Evolutionary conservation across 345 rosid species (phyloP), one percentile per base, ranked within the genome.

Genomic region (Salix suchowensis): DNA sequence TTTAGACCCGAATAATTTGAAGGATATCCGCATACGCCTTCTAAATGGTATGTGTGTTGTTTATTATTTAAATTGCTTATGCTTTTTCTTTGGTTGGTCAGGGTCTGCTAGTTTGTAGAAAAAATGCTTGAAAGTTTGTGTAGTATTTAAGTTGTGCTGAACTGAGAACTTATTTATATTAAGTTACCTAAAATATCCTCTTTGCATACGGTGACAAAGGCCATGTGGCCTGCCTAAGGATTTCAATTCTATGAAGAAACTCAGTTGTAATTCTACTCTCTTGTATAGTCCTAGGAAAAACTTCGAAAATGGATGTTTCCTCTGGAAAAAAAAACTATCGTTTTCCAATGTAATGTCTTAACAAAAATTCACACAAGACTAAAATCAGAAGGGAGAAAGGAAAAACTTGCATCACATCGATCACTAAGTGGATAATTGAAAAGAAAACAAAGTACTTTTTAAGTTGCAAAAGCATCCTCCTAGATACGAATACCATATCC

Each of bases 21-120:
- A 85, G 67, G 98, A 95, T 78, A 89, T 91, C 74, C 95, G 98
- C 23, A 79, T 90, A 82, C 97, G 98, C 10, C 87, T 90, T 69
- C 88, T 95, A 77, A 95, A 95, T 88, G 98, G 98, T 93, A 81
- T 71, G 69, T 79, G 26, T 48, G 54, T 68, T 67, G 65, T 68
- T 78, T 42, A 7, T 36, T n/a, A 23, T n/a, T n/a, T 30, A n/a
- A 14, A 34, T 32, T 30, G 46, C 23, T 50, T 28, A 15, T 58
- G 21, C 7, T 44, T 55, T 39, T 26, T 14, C 36, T 44, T 10
- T 39, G 15, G 15, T 12, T 55, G 28, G 39, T 18, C 30, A 4
- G 4, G 34, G 14, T 42, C 23, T 61, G 16, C 62, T n/a, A 21
- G 28, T 10, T 55, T n/a, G 62, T 55, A 55, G 62, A 55, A 55